These are phyloP conservation scores for Naegleria gruberi DNA, from an alignment of 208 protist species.

Conservation along the genomic window DNA sequence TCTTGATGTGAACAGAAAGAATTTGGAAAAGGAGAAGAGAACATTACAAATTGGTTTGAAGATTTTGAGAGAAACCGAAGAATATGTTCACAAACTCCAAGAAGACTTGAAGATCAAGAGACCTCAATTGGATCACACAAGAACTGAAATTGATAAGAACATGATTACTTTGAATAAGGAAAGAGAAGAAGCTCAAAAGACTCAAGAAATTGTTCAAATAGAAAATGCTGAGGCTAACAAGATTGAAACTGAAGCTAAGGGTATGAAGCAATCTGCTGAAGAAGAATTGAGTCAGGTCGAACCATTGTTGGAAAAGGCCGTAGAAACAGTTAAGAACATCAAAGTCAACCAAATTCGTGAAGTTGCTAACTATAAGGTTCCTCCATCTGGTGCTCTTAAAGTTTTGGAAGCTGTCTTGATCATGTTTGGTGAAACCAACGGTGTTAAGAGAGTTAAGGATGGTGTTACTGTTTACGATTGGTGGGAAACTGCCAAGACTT, in stretches of 20 bases:
- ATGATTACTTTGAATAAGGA: conserved; percentile 83
- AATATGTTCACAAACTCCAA: conserved; percentile 80
- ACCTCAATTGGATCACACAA: conserved; percentile 85
- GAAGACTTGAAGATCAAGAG: conserved; percentile 82
- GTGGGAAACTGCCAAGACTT: conserved; percentile 81
- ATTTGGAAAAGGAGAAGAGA: conserved; percentile 60
- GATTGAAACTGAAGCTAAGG: conserved; percentile 81
- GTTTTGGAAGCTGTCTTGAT: conserved; percentile 97
- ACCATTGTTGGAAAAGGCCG: conserved; percentile 89
- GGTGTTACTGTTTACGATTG: conserved; percentile 71
- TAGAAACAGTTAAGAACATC: conserved; percentile 85
- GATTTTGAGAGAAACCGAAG: conserved; percentile 84
- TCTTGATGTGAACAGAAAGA: conserved; percentile 64
- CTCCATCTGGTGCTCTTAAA: conserved; percentile 87
- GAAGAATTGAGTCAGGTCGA: conserved; percentile 85
- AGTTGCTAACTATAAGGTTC: conserved; percentile 86
- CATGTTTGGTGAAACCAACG: conserved; percentile 87
- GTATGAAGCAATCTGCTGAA: conserved; percentile 86
- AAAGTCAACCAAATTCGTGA: conserved; percentile 92
- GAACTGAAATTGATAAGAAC: conserved; percentile 80
- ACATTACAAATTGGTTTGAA: conserved; percentile 83
- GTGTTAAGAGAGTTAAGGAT: conserved; percentile 82
- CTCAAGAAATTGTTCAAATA: conserved; percentile 68
- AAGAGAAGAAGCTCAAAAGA: conserved; percentile 80
- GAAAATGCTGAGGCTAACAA: conserved; percentile 78